A percentile compares a stretch with the other conserved stretches of the same genome.
Conservation (phyloP, 2,329 filamentous ascomycete species). For the Calonectria pseudoreteaudii region DNA sequence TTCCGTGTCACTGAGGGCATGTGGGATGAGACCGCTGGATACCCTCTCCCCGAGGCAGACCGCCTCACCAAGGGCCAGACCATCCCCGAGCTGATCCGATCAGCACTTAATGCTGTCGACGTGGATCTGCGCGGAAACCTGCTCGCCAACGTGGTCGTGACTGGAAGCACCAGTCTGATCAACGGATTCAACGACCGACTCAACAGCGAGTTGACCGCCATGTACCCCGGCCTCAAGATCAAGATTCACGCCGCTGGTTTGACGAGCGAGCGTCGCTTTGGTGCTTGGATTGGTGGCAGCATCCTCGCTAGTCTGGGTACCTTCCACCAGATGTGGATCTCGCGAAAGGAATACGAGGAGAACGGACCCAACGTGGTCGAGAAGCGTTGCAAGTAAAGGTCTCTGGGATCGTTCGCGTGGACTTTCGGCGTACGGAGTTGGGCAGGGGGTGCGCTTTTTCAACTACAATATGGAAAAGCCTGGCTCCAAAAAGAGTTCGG, state of each 20-base stretch:
- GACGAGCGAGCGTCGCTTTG: slow-evolving; percentile 89
- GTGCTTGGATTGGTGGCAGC: slow-evolving; percentile 95
- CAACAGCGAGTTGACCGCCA: slow-evolving; percentile 82
- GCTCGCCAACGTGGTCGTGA: slow-evolving; percentile 91
- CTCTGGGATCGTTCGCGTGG: slow-evolving; percentile 16
- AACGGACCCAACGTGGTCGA: slow-evolving; percentile 91
- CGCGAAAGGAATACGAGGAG: slow-evolving; percentile 96
- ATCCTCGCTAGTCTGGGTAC: slow-evolving; percentile 95
- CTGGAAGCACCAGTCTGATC: slow-evolving; percentile 86
- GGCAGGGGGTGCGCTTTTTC: slow-evolving; percentile 43
- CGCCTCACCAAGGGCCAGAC: slow-evolving; percentile 79
- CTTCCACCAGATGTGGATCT: slow-evolving; percentile 99
- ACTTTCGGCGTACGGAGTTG: slow-evolving; percentile 51
- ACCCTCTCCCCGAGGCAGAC: slow-evolving; percentile 59
- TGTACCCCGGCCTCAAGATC: slow-evolving; percentile 88
- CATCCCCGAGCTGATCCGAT: slow-evolving; percentile 84
- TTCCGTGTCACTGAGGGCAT: slow-evolving; percentile 89
- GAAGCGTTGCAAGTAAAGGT: slow-evolving; percentile 87
- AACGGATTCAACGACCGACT: slow-evolving; percentile 94
- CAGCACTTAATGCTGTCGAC: slow-evolving; percentile 83
- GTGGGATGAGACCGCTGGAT: slow-evolving; percentile 86
- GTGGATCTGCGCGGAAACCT: slow-evolving; percentile 88
- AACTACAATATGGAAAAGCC: slow-evolving; percentile 35
- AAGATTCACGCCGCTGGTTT: slow-evolving; percentile 89
- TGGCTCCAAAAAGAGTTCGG: slow-evolving; percentile 41